Base-by-base conservation (phyloP, 176 grass and related monocot species). In the Elymus sibiricus region DNA sequence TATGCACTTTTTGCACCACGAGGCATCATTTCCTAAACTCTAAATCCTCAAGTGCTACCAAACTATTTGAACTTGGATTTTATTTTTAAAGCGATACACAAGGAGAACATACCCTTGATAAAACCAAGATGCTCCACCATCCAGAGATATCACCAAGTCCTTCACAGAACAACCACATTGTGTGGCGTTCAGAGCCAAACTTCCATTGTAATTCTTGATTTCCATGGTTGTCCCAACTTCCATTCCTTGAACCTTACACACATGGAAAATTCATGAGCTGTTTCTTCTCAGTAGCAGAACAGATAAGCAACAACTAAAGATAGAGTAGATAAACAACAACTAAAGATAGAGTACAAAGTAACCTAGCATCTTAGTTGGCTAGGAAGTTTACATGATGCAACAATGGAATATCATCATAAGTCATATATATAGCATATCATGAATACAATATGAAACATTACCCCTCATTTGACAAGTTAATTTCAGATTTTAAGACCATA, bases 111-210 rank as follows among this genome's bases (percentile, higher is more conserved):
- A 98, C 96, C 96, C 96, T 91, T 98, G 96, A 90, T 98, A 98
- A 87, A 98, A 89, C 96, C 96, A 98, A 89, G 96, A 98, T 38
- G 96, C 94, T 82, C 97, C 97, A 88, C 97, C 93, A 92, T 90
- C 87, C 79, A 98, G 84, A 55, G 92, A 92, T 84, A 98, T 94
- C 42, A 88, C 51, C 43, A 93, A 84, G 69, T 98, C 87, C 64
- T 98, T 83, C 77, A 98, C 90, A 56, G 90, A 87, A 75, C 97
- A 98, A 27, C 92, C 93, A 91, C 92, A 92, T 46, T 94, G 86
- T 0, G 35, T 86, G 62, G 92, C 84, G 82, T 81, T 74, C 13
- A 98, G 84, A 61, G 88, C 70, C 76, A 98, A 84, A 88, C 88
- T 89, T 64, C 97, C 94, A 87, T 94, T 94, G 22, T 82, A 79